phyloP scores from a whole-genome alignment of 306 rosid genomes.

The Adenanthera pavonina region DNA sequence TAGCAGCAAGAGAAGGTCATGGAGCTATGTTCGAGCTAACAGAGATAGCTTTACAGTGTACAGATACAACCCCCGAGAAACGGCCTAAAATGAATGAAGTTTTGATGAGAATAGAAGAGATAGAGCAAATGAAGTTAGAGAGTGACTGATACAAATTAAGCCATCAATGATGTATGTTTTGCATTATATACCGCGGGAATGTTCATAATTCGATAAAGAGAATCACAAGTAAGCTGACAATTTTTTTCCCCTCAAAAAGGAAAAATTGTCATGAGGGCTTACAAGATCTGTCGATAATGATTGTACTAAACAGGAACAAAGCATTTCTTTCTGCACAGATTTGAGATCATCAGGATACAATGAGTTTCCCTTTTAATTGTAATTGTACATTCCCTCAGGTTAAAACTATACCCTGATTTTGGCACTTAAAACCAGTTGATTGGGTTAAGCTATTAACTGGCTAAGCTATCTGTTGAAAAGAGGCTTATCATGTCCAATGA shows the following conservation, averaged over 20 bases:
- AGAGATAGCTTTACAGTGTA: slow-evolving; percentile 70
- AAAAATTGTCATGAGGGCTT: background rate
- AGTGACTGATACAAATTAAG: slow-evolving; percentile 37
- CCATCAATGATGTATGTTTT: background rate
- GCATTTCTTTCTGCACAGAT: slow-evolving; percentile 1
- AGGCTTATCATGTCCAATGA: background rate
- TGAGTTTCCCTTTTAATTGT: background rate
- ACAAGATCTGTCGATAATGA: background rate
- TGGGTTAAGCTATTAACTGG: background rate
- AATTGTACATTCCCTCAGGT: background rate
- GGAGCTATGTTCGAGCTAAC: slow-evolving; percentile 71
- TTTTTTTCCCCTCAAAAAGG: background rate
- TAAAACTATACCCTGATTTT: background rate
- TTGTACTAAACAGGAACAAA: slow-evolving; percentile 4
- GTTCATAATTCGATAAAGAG: slow-evolving; percentile 14
- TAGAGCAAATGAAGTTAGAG: slow-evolving; percentile 49
- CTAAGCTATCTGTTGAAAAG: slow-evolving; percentile 18
- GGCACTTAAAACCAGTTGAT: slow-evolving; percentile 4
- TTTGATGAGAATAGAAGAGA: slow-evolving; percentile 57
- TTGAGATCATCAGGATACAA: slow-evolving; percentile 13
- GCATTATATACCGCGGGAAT: slow-evolving; percentile 11
- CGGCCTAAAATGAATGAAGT: slow-evolving; percentile 66
- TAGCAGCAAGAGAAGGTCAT: slow-evolving; percentile 63
- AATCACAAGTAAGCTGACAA: slow-evolving; percentile 4
- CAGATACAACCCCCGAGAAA: slow-evolving; percentile 56